These are phyloP conservation scores for Pseudonectria foliicola DNA, from an alignment of 2,329 filamentous ascomycete genomes.

Conservation along the genomic window DNA sequence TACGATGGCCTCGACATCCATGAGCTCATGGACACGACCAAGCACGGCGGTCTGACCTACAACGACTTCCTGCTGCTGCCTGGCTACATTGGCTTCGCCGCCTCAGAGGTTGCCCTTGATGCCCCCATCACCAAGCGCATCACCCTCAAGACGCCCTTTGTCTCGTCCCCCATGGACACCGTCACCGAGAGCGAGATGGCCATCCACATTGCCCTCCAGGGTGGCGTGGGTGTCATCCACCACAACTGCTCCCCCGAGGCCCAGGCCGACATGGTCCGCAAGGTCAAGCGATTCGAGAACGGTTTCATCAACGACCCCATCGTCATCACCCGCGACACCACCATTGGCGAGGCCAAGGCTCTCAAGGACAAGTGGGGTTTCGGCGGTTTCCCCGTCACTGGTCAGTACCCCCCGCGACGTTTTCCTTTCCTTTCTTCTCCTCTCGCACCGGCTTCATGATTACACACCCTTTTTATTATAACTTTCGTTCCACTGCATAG, in stretches of 20 bases:
- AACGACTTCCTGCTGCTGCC: constrained; percentile 97
- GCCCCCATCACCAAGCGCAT: constrained; percentile 93
- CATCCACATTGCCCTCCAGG: constrained; percentile 89
- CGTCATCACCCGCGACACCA: constrained; percentile 80
- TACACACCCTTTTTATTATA: constrained; percentile 74
- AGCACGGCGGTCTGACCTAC: constrained; percentile 91
- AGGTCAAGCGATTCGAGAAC: constrained; percentile 99
- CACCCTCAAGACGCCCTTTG: constrained; percentile 89
- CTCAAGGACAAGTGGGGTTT: constrained; percentile 99
- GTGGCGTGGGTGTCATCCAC: constrained; percentile 90
- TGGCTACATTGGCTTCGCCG: constrained; percentile 96
- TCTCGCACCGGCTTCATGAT: constrained; percentile 53
- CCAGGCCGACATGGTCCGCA: constrained; percentile 97
- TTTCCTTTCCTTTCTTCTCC: constrained; percentile 10
- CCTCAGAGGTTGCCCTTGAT: constrained; percentile 80
- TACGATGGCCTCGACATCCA: constrained; percentile 82
- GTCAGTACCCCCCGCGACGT: constrained; percentile 54
- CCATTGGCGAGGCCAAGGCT: constrained; percentile 82
- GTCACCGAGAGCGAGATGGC: constrained; percentile 99
- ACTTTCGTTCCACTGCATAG: constrained; percentile 99
- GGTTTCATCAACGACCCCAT: constrained; percentile 96
- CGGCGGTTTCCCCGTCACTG: constrained; percentile 95
- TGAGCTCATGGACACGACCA: constrained; percentile 82
- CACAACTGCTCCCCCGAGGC: constrained; percentile 98
- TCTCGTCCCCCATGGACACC: constrained; percentile 99